Base-by-base conservation (phyloP, 2,329 filamentous ascomycete species). In the Scorias spongiosa region DNA sequence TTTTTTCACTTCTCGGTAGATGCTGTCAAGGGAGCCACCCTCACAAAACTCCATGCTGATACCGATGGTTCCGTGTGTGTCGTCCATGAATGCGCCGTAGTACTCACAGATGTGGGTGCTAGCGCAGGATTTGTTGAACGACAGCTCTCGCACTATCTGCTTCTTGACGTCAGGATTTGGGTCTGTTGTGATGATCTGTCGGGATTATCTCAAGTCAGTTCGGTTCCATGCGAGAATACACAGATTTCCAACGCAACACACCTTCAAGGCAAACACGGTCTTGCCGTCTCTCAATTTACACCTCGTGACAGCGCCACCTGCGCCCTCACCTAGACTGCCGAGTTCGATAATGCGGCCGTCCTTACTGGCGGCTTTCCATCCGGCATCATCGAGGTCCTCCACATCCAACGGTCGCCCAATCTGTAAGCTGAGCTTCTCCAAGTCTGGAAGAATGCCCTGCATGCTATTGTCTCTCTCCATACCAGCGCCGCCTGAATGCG, bases 11-110 rank as follows among this genome's bases (percentile, higher is more conserved):
- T 98, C 91, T 52, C 85, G 85, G 69, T 98, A 98, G 51, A 98
- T 91, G 60, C 85, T 91, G 67, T 98, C 88, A 15, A 98, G 74
- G 40, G 86, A 94, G 43, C 91, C 91, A 46, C 91, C 91, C 65
- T 96, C 91, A 61, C 91, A 98, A 57, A 93, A 96, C 62, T 98
- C 91, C 91, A 98, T 98, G 45, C 87, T 88, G 58, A 98, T 98
- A 40, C 86, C 94, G 53, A 98, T 96, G 40, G 89, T 96, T 42
- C 88, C 86, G 9, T 86, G 93, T n/a, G 86, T 82, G 46, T 91
- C 84, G 60, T 98, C 89, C 61, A 93, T 85, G 61, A 96, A 98
- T 36, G 89, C 89, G 50, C 91, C 91, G 57, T 95, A 98, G 66
- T 98, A 98, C 50, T 83, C 80, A 66, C 91, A 98, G 57, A 98